A percentile compares a stretch with the other conserved stretches of the same genome.
Conservation (phyloP, 169 alveolate species). For the Eimeria sp. region DNA sequence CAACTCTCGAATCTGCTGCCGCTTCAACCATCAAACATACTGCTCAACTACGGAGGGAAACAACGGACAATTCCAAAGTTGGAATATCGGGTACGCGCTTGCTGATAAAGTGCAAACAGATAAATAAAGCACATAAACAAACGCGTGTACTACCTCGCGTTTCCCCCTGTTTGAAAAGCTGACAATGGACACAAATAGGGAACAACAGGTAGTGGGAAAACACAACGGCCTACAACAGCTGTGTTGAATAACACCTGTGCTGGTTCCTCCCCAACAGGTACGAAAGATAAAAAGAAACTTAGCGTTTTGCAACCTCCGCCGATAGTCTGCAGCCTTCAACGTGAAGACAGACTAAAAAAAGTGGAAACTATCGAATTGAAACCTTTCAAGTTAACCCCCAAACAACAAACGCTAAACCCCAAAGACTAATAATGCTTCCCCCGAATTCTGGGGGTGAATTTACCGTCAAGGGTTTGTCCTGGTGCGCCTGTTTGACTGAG, state of each 20-base stretch:
- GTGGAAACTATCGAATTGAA: neutral
- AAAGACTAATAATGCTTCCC: neutral
- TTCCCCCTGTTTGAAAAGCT: neutral
- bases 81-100: neutral
- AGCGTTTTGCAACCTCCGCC: conserved; percentile 27
- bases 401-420: neutral
- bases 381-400: conserved; percentile 31
- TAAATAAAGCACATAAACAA: neutral
- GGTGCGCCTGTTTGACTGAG: neutral
- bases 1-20: conserved; percentile 30
- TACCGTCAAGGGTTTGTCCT: neutral
- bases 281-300: neutral
- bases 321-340: conserved; percentile 25
- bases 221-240: neutral
- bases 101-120: neutral
- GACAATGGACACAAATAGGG: neutral
- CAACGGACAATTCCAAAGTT: neutral
- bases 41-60: conserved; percentile 2
- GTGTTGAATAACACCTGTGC: neutral
- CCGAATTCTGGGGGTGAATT: neutral
- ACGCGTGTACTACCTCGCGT: neutral
- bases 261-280: neutral
- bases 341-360: neutral
- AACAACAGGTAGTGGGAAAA: neutral
- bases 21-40: neutral